Percentiles rank a stretch among this genome's conserved stretches.
Conservation (phyloP, 2,329 filamentous ascomycete species). For the Metarhizium humberi region DNA sequence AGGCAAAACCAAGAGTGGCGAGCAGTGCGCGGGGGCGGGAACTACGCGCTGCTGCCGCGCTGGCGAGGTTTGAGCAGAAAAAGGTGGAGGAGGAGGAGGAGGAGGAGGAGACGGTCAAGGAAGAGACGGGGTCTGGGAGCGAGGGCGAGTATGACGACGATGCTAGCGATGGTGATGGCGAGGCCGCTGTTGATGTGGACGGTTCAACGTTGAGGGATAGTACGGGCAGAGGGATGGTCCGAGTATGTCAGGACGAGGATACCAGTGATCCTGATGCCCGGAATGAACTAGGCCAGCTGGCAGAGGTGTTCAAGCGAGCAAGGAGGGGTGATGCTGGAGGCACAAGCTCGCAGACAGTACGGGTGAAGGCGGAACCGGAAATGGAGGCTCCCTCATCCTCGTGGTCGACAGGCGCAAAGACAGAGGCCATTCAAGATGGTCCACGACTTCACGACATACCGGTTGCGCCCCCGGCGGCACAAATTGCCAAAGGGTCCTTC, state of each 20-base stretch:
- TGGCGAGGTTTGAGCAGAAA: constrained; percentile 59
- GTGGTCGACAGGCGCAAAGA: background rate
- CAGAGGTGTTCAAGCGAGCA: constrained; percentile 24
- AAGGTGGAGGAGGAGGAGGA: constrained; percentile 40
- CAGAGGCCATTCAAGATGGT: background rate
- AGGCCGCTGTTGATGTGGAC: constrained; percentile 50
- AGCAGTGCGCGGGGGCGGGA: constrained; percentile 66
- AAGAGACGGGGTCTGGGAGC: constrained; percentile 30
- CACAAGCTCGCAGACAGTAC: background rate
- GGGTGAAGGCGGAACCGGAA: background rate
- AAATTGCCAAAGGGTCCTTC: background rate
- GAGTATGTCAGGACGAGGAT: constrained; percentile 64
- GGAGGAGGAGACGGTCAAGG: constrained; percentile 14
- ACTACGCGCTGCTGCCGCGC: constrained; percentile 64
- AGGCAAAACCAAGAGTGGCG: constrained; percentile 63
- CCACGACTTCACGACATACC: background rate
- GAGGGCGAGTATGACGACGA: constrained; percentile 41
- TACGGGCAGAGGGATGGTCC: constrained; percentile 59
- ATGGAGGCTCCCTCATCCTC: no score
- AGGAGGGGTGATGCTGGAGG: constrained; percentile 12
- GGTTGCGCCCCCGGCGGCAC: background rate
- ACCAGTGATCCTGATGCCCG: constrained; percentile 33
- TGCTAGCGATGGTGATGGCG: constrained; percentile 20
- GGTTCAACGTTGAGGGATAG: constrained; percentile 56
- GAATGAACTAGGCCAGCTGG: constrained; percentile 56